Evolutionary conservation across 2,329 filamentous ascomycete species (phyloP).

Genomic region (Hypoxylon sp.): DNA sequence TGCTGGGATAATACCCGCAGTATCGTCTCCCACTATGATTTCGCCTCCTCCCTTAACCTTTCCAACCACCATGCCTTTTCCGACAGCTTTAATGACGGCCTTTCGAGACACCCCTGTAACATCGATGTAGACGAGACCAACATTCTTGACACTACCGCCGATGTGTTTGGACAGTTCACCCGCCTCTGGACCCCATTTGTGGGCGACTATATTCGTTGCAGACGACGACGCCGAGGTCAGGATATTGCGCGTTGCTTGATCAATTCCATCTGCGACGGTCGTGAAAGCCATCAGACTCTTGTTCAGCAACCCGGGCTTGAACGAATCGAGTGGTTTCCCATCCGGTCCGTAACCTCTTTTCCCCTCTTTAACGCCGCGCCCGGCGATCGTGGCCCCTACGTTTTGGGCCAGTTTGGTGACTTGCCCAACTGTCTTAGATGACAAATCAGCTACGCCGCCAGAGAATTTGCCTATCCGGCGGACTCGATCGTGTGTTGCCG

Average conservation of each 20-base stretch:
- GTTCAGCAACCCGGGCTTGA: slow-evolving; percentile 94
- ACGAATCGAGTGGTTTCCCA: slow-evolving; percentile 73
- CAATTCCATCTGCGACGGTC: slow-evolving; percentile 93
- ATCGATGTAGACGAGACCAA: slow-evolving; percentile 97
- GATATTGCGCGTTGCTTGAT: slow-evolving; percentile 85
- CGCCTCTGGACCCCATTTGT: slow-evolving; percentile 89
- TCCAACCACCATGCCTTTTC: slow-evolving; percentile 95
- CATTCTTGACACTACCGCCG: slow-evolving; percentile 92
- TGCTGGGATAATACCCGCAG: slow-evolving; percentile 52
- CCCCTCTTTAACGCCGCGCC: slow-evolving; percentile 70
- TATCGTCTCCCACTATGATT: slow-evolving; percentile 78
- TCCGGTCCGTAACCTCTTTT: slow-evolving; percentile 77
- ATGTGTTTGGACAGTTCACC: slow-evolving; percentile 82
- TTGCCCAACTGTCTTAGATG: slow-evolving; percentile 87
- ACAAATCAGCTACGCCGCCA: slow-evolving; percentile 81
- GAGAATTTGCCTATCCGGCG: slow-evolving; percentile 93
- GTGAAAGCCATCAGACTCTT: slow-evolving; percentile 97
- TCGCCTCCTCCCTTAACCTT: slow-evolving; percentile 82
- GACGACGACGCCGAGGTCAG: slow-evolving; percentile 81
- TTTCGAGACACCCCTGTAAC: slow-evolving; percentile 91
- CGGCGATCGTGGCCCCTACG: slow-evolving; percentile 81
- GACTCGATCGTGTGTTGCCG: slow-evolving; percentile 85
- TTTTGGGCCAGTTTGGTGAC: slow-evolving; percentile 91
- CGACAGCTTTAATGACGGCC: slow-evolving; percentile 93
- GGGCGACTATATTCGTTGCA: slow-evolving; percentile 88